A percentile compares a stretch with the other conserved stretches of the same genome.
Evolutionary conservation across 1,284 basidiomycete species (phyloP).

Genomic region (Cerioporus squamosus): DNA sequence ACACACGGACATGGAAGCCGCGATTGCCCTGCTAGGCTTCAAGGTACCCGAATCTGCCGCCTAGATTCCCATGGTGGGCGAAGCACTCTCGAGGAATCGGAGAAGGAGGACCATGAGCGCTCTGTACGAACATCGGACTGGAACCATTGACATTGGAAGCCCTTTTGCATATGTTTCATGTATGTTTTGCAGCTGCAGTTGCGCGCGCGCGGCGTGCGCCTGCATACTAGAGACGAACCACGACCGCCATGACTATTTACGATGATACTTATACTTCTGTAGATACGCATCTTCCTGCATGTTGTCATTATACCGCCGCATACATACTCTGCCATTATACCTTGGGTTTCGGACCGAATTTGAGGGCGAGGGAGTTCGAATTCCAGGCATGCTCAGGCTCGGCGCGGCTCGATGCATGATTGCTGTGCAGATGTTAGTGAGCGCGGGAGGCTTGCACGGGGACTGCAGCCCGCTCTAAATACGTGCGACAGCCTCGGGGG

Average conservation of each 20-base stretch:
- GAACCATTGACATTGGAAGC: conserved; percentile 4
- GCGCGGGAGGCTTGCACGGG: background rate
- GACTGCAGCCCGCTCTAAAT: background rate
- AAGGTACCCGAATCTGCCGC: conserved; percentile 27
- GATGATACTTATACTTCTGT: conserved; percentile 20
- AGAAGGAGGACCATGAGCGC: conserved; percentile 2
- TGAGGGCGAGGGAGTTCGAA: background rate
- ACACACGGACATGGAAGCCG: conserved; percentile 46
- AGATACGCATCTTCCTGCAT: conserved; percentile 9
- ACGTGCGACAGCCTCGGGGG: background rate
- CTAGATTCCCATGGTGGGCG: background rate
- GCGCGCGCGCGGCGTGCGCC: background rate
- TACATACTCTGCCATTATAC: conserved; percentile 2
- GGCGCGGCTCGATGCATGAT: background rate
- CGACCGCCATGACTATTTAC: conserved; percentile 22
- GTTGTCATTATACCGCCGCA: conserved; percentile 17
- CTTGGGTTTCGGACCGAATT: background rate
- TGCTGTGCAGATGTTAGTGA: background rate
- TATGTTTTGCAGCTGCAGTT: conserved; percentile 1
- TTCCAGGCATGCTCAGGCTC: background rate
- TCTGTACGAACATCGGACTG: conserved; percentile 16
- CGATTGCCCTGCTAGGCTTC: conserved; percentile 47
- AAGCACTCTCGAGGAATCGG: background rate
- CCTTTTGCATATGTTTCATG: conserved; percentile 3
- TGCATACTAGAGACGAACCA: conserved; percentile 15